These are phyloP conservation scores for Apostasia shenzhenica DNA, from an alignment of 106 monocot species.

Conservation along the genomic window DNA sequence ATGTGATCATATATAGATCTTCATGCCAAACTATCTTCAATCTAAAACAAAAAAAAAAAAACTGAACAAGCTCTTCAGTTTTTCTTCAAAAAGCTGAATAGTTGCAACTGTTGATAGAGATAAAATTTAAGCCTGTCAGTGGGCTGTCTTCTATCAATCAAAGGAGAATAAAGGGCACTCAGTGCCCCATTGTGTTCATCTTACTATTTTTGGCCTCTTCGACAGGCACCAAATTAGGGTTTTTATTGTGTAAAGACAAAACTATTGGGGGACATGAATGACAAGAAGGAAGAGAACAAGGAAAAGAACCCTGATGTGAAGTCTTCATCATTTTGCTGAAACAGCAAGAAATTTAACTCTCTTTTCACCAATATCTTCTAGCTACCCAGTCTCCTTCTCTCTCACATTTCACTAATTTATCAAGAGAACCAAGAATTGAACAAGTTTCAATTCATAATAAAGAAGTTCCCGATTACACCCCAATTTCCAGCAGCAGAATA, in stretches of 20 bases:
- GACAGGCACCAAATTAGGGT: neutral
- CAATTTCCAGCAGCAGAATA: neutral
- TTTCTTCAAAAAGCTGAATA: conserved; percentile 13
- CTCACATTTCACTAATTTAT: too few relatives aligned
- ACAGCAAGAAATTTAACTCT: too few relatives aligned
- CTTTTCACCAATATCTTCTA: too few relatives aligned
- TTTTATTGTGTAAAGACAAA: conserved; percentile 2
- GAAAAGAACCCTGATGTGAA: neutral
- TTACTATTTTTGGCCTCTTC: neutral
- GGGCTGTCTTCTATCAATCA: conserved; percentile 9
- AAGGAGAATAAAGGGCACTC: neutral
- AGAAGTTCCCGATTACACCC: neutral
- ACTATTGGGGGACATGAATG: neutral
- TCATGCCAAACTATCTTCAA: conserved; percentile 1
- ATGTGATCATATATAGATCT: neutral
- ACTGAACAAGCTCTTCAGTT: neutral
- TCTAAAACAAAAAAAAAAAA: neutral
- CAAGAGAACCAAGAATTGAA: neutral
- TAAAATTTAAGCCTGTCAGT: conserved; percentile 20
- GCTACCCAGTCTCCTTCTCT: too few relatives aligned
- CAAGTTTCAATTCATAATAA: neutral
- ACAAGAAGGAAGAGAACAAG: neutral
- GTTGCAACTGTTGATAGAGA: conserved; percentile 8
- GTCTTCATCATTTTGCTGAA: too few relatives aligned
- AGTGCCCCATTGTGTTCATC: neutral